These are phyloP conservation scores for Candida taoyuanica DNA, from an alignment of 805 yeast species.

Conservation along the genomic window DNA sequence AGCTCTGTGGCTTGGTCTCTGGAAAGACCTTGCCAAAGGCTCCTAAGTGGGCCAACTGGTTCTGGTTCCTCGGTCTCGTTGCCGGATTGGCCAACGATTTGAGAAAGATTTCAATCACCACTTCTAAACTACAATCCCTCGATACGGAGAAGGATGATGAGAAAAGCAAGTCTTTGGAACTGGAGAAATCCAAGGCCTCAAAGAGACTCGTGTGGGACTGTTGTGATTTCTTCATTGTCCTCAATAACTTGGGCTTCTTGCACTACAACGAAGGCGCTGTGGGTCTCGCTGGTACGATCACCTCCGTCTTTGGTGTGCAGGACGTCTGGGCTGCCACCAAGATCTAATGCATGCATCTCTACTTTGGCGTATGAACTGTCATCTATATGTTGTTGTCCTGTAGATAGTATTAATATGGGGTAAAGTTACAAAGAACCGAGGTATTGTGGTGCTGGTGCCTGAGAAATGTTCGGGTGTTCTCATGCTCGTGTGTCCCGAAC, in stretches of 20 bases:
- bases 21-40: conserved; percentile 42
- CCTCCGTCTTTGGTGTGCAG: conserved; percentile 72
- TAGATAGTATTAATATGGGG: too few species aligned
- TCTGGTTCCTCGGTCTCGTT: conserved; percentile 72
- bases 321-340: conserved; percentile 59
- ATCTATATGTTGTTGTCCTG: too few species aligned
- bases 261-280: conserved; percentile 71
- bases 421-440: too few species aligned
- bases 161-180: conserved; percentile 34
- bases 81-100: conserved; percentile 58
- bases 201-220: conserved; percentile 72
- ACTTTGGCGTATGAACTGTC: too few species aligned
- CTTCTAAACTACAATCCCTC: conserved; percentile 16
- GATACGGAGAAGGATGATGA: conserved; percentile 37
- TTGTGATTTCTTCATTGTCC: conserved; percentile 71
- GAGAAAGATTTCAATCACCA: conserved; percentile 46
- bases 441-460: too few species aligned
- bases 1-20: conserved; percentile 49
- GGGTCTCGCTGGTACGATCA: conserved; percentile 79
- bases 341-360: conserved; percentile 8
- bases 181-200: conserved; percentile 45
- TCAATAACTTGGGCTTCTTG: conserved; percentile 58
- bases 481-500: too few species aligned
- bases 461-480: too few species aligned
- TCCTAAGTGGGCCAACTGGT: conserved; percentile 57